Conservation (phyloP, 2,329 filamentous ascomycete genomes). For the Calonectria crousiana region DNA sequence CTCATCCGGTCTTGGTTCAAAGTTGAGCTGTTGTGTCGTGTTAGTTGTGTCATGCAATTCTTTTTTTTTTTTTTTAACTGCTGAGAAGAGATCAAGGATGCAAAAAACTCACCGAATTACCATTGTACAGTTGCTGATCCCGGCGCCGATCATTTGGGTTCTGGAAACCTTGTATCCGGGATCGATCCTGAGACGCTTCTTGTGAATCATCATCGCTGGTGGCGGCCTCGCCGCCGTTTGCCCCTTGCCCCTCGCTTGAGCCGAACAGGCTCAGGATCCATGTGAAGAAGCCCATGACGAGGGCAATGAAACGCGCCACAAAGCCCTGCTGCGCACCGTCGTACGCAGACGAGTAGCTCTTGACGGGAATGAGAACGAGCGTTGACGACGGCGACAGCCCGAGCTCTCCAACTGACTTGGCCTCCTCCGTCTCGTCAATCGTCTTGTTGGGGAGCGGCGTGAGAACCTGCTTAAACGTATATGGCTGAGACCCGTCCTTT, state of each 20-base stretch:
- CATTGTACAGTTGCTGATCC: constrained; percentile 86
- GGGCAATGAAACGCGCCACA: constrained; percentile 46
- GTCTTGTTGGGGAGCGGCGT: constrained; percentile 81
- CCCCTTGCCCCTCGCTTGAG: constrained; percentile 32
- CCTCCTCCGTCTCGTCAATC: constrained; percentile 82
- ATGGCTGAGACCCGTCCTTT: constrained; percentile 71
- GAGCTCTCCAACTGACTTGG: constrained; percentile 74
- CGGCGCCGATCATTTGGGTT: constrained; percentile 66
- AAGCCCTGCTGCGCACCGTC: constrained; percentile 42
- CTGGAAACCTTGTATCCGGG: constrained; percentile 45
- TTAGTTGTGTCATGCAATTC: constrained; percentile 39
- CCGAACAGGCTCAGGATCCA: constrained; percentile 52
- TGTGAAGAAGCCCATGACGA: constrained; percentile 50
- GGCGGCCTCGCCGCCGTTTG: neutral
- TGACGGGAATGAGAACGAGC: constrained; percentile 81
- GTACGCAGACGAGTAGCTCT: constrained; percentile 59
- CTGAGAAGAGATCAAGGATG: neutral
- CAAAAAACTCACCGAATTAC: constrained; percentile 79
- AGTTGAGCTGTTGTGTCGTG: constrained; percentile 67
- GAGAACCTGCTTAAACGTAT: constrained; percentile 86
- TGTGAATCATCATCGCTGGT: constrained; percentile 16
- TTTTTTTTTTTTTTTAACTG: too few relatives aligned
- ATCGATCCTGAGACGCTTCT: constrained; percentile 37
- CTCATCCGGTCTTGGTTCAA: constrained; percentile 74
- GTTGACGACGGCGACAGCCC: constrained; percentile 85